Evolutionary conservation across 805 yeast genomes (phyloP), one percentile per base, ranked within the genome.

Genomic region (Ogataea pini): DNA sequence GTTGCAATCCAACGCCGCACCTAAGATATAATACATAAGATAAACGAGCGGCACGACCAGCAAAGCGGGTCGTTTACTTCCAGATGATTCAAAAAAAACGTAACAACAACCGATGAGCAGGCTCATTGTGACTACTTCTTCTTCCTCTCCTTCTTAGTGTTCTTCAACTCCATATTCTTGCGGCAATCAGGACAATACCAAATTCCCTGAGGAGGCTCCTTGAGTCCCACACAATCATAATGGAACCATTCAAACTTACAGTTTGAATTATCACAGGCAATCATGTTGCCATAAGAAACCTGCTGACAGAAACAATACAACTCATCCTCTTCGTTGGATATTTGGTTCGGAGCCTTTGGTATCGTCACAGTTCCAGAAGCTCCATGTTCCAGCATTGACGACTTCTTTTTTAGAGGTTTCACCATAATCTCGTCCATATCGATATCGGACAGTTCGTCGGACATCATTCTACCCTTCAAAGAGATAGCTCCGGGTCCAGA

Each of bases 101-200:
- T 9, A 24, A 24, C 7, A 24, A 9, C 7, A 7, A 24, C 27
- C 27, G 9, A 24, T 9, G 7, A 7, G 9, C 34, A 27, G 18
- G 24, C 3, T 24, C 25, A 22, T 6, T 8, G 8, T 22, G 20
- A 8, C 33, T 29, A 44, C 19, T 48, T 56, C 48, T 60, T 53
- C 52, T 56, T 59, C 17, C 61, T 53, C 6, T 64, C 65, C 39
- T 56, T 57, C 46, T 58, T 62, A 46, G 58, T 61, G 20, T 44
- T 52, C 8, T 51, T 61, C 20, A 58, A 46, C 37, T 58, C 61
- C 58, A 62, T 49, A 33, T 62, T 62, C 45, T 65, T 69, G 16
- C 71, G 67, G 73, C 98, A 91, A 52, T 87, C 92, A 0, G 97
- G 92, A 72, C 99, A 94, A 65, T 83, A 92, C 99, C 99, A 94